Evolutionary conservation across 2,329 filamentous ascomycete genomes (phyloP).

Genomic region (Colletotrichum sp.): DNA sequence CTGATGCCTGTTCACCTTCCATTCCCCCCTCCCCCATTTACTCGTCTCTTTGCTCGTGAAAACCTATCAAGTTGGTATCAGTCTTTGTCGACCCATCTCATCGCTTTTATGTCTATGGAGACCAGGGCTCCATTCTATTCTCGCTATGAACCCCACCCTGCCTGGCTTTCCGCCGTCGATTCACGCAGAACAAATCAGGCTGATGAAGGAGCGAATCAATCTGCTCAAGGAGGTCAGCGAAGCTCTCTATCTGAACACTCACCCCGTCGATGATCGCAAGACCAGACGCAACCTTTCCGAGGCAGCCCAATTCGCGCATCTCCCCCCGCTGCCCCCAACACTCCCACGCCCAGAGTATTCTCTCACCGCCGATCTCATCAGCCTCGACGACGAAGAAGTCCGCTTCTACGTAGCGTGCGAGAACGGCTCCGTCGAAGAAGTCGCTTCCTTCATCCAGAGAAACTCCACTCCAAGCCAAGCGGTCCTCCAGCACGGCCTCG

Average conservation of each 20-base stretch:
- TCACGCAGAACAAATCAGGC: neutral
- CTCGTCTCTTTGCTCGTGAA: no score
- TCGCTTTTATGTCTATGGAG: no score
- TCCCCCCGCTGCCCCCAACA: neutral
- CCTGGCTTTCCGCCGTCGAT: neutral
- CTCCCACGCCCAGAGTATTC: neutral
- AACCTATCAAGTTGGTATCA: no score
- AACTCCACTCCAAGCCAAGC: no score
- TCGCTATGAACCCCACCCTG: neutral
- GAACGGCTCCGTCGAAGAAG: neutral
- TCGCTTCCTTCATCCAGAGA: neutral
- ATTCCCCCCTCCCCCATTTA: no score
- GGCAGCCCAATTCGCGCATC: neutral
- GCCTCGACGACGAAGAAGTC: neutral
- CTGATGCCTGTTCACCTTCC: neutral
- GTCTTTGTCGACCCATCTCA: no score
- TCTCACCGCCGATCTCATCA: neutral
- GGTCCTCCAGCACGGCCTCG: neutral
- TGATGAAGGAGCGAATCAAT: neutral
- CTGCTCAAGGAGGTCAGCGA: neutral
- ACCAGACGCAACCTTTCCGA: neutral
- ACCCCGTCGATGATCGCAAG: neutral
- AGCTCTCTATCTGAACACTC: neutral
- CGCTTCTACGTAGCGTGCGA: neutral
- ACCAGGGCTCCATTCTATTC: no score